phyloP scores from a whole-genome alignment of 2,329 filamentous ascomycete genomes.

The Arthroderma sp. region DNA sequence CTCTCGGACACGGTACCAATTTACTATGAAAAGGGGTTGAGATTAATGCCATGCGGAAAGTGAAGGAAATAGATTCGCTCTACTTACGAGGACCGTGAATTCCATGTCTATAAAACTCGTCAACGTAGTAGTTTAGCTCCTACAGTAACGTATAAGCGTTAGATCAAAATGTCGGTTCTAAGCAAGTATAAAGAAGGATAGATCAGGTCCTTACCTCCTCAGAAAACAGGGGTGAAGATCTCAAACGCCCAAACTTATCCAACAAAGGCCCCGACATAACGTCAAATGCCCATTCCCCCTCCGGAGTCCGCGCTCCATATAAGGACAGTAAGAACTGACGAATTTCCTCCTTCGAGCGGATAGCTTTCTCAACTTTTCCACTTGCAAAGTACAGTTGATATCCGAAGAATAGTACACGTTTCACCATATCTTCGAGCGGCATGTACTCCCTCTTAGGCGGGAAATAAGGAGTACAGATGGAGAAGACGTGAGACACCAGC shows the following conservation, averaged over 20 bases:
- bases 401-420: constrained; percentile 52
- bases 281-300: constrained; percentile 46
- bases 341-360: constrained; percentile 49
- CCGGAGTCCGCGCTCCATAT: constrained; percentile 51
- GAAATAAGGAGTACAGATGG: constrained; percentile 63
- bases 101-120: constrained; percentile 57
- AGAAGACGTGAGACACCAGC: constrained; percentile 62
- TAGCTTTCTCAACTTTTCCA: constrained; percentile 47
- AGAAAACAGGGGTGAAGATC: constrained; percentile 45
- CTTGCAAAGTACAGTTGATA: constrained; percentile 76
- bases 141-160: constrained; percentile 11
- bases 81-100: constrained; percentile 56
- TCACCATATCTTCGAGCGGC: constrained; percentile 48
- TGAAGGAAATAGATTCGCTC: neutral
- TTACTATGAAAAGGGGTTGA: constrained; percentile 35
- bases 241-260: constrained; percentile 47
- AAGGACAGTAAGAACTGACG: constrained; percentile 56
- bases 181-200: constrained; percentile 4
- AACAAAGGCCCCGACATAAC: constrained; percentile 50
- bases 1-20: constrained; percentile 71
- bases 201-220: constrained; percentile 37
- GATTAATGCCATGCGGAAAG: neutral
- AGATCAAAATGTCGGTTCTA: neutral
- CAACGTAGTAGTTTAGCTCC: constrained; percentile 64
- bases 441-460: constrained; percentile 41